Evolutionary conservation across 1,139 yeast genomes (phyloP).

Genomic region (Spencermartinsiella ligniputridi): DNA sequence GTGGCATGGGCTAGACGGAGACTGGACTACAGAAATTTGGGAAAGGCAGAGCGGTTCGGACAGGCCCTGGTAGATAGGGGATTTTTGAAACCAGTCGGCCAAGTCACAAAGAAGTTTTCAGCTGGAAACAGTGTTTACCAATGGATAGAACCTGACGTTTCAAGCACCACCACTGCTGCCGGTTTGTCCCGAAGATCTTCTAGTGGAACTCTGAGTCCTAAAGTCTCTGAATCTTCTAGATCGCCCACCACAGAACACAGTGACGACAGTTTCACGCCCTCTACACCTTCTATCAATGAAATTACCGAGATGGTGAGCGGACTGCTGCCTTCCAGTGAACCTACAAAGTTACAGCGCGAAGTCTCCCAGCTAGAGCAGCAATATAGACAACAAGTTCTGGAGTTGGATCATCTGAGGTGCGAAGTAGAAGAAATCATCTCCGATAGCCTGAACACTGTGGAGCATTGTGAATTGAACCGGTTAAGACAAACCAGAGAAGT

Average conservation of each 20-base stretch:
- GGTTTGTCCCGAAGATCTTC: background rate
- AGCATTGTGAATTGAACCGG: slow-evolving; percentile 72
- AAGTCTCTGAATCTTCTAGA: too few species aligned
- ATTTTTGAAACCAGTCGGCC: slow-evolving; percentile 56
- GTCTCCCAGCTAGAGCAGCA: slow-evolving; percentile 45
- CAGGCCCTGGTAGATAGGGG: slow-evolving; percentile 64
- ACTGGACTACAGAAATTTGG: slow-evolving; percentile 41
- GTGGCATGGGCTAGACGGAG: slow-evolving; percentile 52
- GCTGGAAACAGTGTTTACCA: slow-evolving; percentile 72
- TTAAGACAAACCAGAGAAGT: slow-evolving; percentile 63
- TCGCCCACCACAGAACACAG: background rate
- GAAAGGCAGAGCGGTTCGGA: slow-evolving; percentile 67
- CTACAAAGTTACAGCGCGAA: slow-evolving; percentile 23
- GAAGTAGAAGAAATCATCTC: slow-evolving; percentile 63
- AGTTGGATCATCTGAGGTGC: slow-evolving; percentile 62
- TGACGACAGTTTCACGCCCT: background rate
- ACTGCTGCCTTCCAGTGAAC: slow-evolving; percentile 11
- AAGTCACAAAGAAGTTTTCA: slow-evolving; percentile 51
- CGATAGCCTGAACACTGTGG: slow-evolving; percentile 66
- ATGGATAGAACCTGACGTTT: slow-evolving; percentile 54
- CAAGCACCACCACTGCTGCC: slow-evolving; percentile 22
- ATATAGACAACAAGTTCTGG: slow-evolving; percentile 51
- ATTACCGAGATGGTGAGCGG: slow-evolving; percentile 12
- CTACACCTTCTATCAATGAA: slow-evolving; percentile 1
- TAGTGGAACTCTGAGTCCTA: slow-evolving; percentile 23